Evolutionary conservation across 2,329 filamentous ascomycete genomes (phyloP), one percentile per base, ranked within the genome.

Genomic region (Penicillium oxalicum): DNA sequence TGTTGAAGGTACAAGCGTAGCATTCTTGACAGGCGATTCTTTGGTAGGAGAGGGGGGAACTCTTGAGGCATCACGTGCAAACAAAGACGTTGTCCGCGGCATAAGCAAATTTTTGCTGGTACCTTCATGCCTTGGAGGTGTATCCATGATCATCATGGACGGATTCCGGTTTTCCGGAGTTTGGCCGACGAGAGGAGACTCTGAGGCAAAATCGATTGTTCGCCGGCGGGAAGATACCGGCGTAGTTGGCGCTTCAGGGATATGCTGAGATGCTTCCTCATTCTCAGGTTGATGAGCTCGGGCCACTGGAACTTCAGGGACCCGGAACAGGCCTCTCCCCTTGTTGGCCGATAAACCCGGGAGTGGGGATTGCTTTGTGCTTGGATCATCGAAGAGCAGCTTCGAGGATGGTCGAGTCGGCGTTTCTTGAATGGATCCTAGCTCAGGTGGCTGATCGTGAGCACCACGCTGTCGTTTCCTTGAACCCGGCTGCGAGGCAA

Each of bases 351-450:
- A 53, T 25, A 45, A 59, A 24, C 47, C 48, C 32, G 40, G 54
- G 44, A 41, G 56, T 49, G 37, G 52, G 4, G 47, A 42, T 11
- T 43, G 12, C 42, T 52, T 52, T 37, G 24, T 12, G 28, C 27
- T 37, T 39, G 43, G 46, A 32, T 50, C 52, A 11, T 57, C 55
- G 42, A 54, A 51, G 13, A 55, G 48, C 13, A 59, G 50, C 43
- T 60, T 66, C 2, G 61, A 52, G 9, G 63, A 49, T 4, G 66
- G 67, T 5, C 67, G 65, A 2, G 69, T 66, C 1, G 72, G 72
- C 1, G 72, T 74, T 50, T 72, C 70, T 40, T 72, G 64, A 26
- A 69, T 56, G 8, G 57, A 51, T 8, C 56, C 57, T 26, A 49
- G 18, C 50, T 51, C 49, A 6, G 42, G 34, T 34, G 47, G 37